These are phyloP conservation scores for Alternaria dauci DNA, from an alignment of 2,329 filamentous ascomycete genomes.

Conservation along the genomic window DNA sequence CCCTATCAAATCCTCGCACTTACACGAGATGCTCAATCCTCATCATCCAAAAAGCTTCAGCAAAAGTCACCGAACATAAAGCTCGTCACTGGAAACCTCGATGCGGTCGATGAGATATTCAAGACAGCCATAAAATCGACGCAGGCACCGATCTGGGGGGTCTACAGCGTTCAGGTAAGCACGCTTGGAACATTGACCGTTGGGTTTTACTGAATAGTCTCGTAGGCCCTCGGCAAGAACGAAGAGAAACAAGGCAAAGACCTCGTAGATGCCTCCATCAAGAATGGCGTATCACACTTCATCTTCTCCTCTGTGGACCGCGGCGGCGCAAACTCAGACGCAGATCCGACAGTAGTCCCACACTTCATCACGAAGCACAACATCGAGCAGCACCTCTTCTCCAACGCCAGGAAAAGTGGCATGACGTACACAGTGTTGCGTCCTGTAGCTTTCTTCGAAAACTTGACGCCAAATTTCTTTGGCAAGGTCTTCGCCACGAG, in stretches of 20 bases:
- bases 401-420: slow-evolving; percentile 43
- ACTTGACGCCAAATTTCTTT: slow-evolving; percentile 56
- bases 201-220: not conserved
- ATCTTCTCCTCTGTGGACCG: slow-evolving; percentile 52
- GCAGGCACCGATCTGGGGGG: slow-evolving; percentile 39
- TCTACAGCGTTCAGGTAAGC: slow-evolving; percentile 43
- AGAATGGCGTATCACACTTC: slow-evolving; percentile 46
- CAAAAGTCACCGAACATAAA: slow-evolving; percentile 58
- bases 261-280: slow-evolving; percentile 45
- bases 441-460: slow-evolving; percentile 69
- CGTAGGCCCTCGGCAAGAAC: slow-evolving; percentile 31
- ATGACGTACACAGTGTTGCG: slow-evolving; percentile 68
- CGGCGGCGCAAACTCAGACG: slow-evolving; percentile 53
- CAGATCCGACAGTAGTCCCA: slow-evolving; percentile 63
- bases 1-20: slow-evolving; percentile 64
- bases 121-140: slow-evolving; percentile 50
- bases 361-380: slow-evolving; percentile 69
- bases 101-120: slow-evolving; percentile 62
- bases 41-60: slow-evolving; percentile 59
- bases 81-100: slow-evolving; percentile 64
- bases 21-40: slow-evolving; percentile 61
- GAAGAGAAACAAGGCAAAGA: slow-evolving; percentile 51
- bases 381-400: slow-evolving; percentile 66
- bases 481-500: slow-evolving; percentile 57
- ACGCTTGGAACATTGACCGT: not conserved